A percentile compares a stretch with the other conserved stretches of the same genome.
These are phyloP conservation scores for Pelargonium cotyledonis DNA, from an alignment of 441 rosid genomes.

Conservation along the genomic window DNA sequence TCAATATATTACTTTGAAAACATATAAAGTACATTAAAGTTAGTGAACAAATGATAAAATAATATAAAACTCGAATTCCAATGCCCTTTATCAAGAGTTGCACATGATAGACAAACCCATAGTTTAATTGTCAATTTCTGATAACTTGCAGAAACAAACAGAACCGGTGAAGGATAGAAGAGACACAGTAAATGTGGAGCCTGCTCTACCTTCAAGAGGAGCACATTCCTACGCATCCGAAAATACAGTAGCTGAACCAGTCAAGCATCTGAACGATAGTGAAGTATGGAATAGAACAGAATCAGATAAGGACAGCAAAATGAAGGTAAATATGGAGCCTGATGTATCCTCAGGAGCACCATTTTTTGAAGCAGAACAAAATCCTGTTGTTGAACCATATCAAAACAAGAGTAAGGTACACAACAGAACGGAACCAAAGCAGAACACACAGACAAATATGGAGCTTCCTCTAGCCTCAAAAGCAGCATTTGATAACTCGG, in stretches of 20 bases:
- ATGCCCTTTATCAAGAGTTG: no score
- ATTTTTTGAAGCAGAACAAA: constrained; percentile 18
- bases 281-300: constrained; percentile 29
- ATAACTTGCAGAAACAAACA: neutral
- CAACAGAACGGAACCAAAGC: neutral
- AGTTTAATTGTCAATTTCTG: constrained; percentile 1
- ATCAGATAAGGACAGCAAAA: constrained; percentile 21
- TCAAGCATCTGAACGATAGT: neutral
- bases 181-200: constrained; percentile 1
- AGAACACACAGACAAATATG: neutral
- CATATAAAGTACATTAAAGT: no score
- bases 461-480: constrained; percentile 18
- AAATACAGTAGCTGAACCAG: neutral
- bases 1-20: no score
- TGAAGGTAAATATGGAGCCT: constrained; percentile 13
- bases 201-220: neutral
- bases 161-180: constrained; percentile 1
- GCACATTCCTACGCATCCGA: neutral
- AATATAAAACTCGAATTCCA: no score
- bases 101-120: no score
- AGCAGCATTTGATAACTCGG: neutral
- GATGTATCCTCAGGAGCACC: constrained; percentile 13
- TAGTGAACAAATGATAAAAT: no score
- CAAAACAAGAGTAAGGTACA: constrained; percentile 8
- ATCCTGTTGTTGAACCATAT: constrained; percentile 19